Conservation (phyloP, 768 basidiomycete genomes). For the Boletus fagicola region DNA sequence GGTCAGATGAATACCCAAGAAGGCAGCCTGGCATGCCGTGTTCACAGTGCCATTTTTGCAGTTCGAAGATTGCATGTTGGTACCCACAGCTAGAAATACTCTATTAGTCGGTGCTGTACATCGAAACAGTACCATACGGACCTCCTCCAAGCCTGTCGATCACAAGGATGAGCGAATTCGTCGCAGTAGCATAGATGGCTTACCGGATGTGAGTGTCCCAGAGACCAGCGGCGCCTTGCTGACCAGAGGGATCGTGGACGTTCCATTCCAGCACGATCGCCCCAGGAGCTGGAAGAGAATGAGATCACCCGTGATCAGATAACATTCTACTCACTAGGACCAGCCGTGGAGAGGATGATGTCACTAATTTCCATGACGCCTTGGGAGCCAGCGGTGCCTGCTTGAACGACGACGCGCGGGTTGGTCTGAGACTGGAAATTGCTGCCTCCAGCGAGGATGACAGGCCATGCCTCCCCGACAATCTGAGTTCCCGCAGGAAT, state of each 20-base stretch:
- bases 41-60: slow-evolving; percentile 45
- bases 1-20: slow-evolving; percentile 63
- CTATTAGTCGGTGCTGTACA: not conserved
- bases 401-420: slow-evolving; percentile 42
- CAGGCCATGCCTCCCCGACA: slow-evolving; percentile 52
- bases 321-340: slow-evolving; percentile 35
- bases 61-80: slow-evolving; percentile 43
- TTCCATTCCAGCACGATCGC: slow-evolving; percentile 59
- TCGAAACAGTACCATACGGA: not conserved
- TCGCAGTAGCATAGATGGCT: not conserved
- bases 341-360: slow-evolving; percentile 57
- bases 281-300: slow-evolving; percentile 35
- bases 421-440: slow-evolving; percentile 39
- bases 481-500: slow-evolving; percentile 48
- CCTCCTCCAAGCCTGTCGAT: slow-evolving; percentile 29
- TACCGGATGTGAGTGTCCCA: slow-evolving; percentile 48
- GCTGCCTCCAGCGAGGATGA: slow-evolving; percentile 43
- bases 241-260: slow-evolving; percentile 50
- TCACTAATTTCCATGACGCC: slow-evolving; percentile 64
- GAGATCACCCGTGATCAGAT: not conserved
- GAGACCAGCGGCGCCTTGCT: slow-evolving; percentile 52
- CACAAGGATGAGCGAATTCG: not conserved
- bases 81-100: slow-evolving; percentile 43
- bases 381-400: slow-evolving; percentile 43
- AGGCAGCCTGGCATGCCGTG: slow-evolving; percentile 57